Conservation (phyloP, 306 rosid genomes). For the Inga oerstediana region DNA sequence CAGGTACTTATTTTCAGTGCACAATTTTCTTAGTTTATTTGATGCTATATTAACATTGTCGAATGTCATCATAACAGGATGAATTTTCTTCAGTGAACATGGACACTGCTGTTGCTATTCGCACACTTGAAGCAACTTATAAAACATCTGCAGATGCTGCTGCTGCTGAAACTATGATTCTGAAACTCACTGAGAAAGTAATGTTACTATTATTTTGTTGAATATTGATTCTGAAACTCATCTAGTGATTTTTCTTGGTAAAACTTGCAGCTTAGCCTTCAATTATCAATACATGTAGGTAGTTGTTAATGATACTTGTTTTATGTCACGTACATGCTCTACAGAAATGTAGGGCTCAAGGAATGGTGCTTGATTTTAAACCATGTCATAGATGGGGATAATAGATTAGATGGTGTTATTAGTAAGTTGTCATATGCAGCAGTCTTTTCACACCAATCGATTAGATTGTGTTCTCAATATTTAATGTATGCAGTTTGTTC, state of each 20-base stretch:
- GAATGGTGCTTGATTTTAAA: neutral
- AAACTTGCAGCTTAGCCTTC: constrained; percentile 1
- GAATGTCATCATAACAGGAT: constrained; percentile 57
- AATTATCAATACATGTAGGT: neutral
- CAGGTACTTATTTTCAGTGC: constrained; percentile 59
- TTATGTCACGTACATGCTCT: too few species aligned
- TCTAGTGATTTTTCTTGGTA: neutral
- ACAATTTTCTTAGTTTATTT: neutral
- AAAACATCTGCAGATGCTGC: constrained; percentile 95
- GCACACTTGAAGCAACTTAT: constrained; percentile 97
- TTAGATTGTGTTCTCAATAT: neutral
- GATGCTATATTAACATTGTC: constrained; percentile 29
- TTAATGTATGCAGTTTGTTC: neutral
- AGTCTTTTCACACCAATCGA: neutral
- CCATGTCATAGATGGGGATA: neutral
- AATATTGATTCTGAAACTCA: neutral
- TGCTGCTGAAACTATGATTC: constrained; percentile 88
- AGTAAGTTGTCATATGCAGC: neutral
- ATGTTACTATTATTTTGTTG: neutral
- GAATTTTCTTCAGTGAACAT: constrained; percentile 95
- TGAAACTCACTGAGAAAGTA: constrained; percentile 90
- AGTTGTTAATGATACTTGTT: neutral
- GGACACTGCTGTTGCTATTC: constrained; percentile 99
- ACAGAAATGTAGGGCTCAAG: too few species aligned
- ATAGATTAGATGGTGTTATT: neutral